Evolutionary conservation across 163 green algal species (phyloP).

Genomic region (Scenedesmus sp.): DNA sequence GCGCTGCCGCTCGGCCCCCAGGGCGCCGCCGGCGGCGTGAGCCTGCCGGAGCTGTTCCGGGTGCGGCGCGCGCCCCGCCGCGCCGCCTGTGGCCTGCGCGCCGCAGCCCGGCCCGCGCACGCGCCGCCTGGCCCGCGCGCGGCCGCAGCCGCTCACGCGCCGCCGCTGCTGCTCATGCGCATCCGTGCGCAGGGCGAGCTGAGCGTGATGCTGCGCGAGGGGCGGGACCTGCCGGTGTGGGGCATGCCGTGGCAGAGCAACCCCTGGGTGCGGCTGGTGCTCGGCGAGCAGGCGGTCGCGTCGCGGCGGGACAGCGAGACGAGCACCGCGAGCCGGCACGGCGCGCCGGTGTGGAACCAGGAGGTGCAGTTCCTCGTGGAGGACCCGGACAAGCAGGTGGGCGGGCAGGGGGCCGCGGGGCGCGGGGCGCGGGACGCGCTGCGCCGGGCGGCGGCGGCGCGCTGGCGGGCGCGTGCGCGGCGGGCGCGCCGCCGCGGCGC

Average conservation of each 20-base stretch:
- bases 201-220: slow-evolving; percentile 84
- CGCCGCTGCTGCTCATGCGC: slow-evolving; percentile 16
- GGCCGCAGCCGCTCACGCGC: not conserved
- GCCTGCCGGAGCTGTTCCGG: slow-evolving; percentile 86
- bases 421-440: too few species aligned
- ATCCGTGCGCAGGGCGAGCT: slow-evolving; percentile 81
- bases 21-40: slow-evolving; percentile 83
- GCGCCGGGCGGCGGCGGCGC: too few species aligned
- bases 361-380: slow-evolving; percentile 98
- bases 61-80: slow-evolving; percentile 46
- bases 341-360: slow-evolving; percentile 95
- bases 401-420: not conserved
- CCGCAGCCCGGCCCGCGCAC: too few species aligned
- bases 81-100: not conserved
- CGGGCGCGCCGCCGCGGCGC: too few species aligned
- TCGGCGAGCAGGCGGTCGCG: slow-evolving; percentile 87
- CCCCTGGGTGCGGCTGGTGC: slow-evolving; percentile 87
- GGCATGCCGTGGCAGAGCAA: slow-evolving; percentile 93
- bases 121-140: too few species aligned
- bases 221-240: slow-evolving; percentile 88
- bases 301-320: slow-evolving; percentile 89
- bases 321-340: slow-evolving; percentile 70
- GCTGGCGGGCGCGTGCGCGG: too few species aligned
- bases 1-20: slow-evolving; percentile 89
- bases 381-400: slow-evolving; percentile 74